Percentiles rank a stretch among this genome's conserved stretches.
These are phyloP conservation scores for Acmispon strigosus DNA, from an alignment of 306 rosid species.

Conservation along the genomic window DNA sequence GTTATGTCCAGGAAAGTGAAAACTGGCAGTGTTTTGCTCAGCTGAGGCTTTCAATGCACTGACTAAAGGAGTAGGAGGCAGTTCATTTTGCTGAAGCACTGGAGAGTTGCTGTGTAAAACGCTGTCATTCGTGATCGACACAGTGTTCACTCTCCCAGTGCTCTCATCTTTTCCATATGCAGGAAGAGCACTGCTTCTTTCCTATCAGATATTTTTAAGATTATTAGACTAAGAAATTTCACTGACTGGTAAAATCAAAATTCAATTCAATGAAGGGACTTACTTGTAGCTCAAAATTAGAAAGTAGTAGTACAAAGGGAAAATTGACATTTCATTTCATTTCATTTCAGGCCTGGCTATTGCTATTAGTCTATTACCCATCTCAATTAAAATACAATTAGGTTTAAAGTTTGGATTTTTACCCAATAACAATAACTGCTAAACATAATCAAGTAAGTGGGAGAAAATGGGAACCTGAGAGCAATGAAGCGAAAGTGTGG, in stretches of 20 bases:
- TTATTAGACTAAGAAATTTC: neutral
- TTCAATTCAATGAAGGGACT: neutral
- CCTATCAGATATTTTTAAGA: conserved; percentile 24
- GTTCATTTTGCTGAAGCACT: conserved; percentile 12
- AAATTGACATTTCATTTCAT: neutral
- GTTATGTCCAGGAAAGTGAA: conserved; percentile 95
- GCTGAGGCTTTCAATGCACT: conserved; percentile 68
- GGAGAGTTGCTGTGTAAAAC: neutral
- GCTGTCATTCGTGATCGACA: conserved; percentile 15
- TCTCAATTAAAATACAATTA: neutral
- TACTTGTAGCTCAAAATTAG: neutral
- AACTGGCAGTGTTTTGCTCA: conserved; percentile 48
- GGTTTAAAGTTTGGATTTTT: neutral
- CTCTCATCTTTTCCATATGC: conserved; percentile 9
- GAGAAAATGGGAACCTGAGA: conserved; percentile 24
- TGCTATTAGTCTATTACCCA: neutral
- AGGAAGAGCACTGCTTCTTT: conserved; percentile 8
- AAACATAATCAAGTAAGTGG: neutral
- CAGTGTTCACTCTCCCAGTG: neutral
- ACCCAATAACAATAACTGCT: neutral
- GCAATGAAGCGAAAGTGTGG: conserved; percentile 5
- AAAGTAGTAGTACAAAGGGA: neutral
- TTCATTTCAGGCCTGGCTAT: neutral
- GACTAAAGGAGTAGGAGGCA: conserved; percentile 69
- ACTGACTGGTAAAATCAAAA: neutral